A percentile compares a stretch with the other conserved stretches of the same genome.
These are phyloP conservation scores for Daldinia eschscholtzii DNA, from an alignment of 2,329 filamentous ascomycete genomes.

Conservation along the genomic window DNA sequence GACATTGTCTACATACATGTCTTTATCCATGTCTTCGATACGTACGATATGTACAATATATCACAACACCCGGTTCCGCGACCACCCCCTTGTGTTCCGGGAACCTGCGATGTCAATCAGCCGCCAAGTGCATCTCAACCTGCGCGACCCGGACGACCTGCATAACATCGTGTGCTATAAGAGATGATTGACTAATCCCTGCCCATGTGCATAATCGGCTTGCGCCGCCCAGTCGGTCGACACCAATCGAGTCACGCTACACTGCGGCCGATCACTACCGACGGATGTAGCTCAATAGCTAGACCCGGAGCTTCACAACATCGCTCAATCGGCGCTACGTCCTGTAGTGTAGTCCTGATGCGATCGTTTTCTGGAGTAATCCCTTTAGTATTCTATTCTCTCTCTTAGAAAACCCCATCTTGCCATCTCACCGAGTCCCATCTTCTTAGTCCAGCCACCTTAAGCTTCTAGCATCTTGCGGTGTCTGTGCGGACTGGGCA, in stretches of 20 bases:
- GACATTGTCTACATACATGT: constrained; percentile 7
- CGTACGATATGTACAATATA: background rate
- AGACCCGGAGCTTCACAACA: constrained; percentile 20
- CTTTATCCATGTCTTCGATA: constrained; percentile 17
- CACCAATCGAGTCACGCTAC: constrained; percentile 34
- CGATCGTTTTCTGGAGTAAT: constrained; percentile 17
- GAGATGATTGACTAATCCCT: constrained; percentile 13
- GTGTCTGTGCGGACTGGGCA: constrained; percentile 24
- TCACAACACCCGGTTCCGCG: constrained; percentile 35
- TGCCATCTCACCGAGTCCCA: constrained; percentile 3
- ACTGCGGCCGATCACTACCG: constrained; percentile 32
- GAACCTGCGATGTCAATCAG: constrained; percentile 38
- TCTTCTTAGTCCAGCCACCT: constrained; percentile 23
- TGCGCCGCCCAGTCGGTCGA: constrained; percentile 34
- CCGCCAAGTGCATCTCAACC: constrained; percentile 30
- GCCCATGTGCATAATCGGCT: constrained; percentile 32
- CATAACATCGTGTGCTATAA: constrained; percentile 30
- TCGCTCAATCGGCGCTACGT: constrained; percentile 24
- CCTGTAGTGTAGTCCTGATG: constrained; percentile 13
- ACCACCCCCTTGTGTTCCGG: constrained; percentile 10
- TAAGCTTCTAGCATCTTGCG: constrained; percentile 25
- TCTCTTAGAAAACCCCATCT: too few species aligned
- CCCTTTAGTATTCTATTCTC: background rate
- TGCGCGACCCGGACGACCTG: constrained; percentile 10
- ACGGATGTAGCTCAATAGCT: constrained; percentile 21